Evolutionary conservation across 208 protist genomes (phyloP).

Genomic region (Entamoeba moshkovskii): DNA sequence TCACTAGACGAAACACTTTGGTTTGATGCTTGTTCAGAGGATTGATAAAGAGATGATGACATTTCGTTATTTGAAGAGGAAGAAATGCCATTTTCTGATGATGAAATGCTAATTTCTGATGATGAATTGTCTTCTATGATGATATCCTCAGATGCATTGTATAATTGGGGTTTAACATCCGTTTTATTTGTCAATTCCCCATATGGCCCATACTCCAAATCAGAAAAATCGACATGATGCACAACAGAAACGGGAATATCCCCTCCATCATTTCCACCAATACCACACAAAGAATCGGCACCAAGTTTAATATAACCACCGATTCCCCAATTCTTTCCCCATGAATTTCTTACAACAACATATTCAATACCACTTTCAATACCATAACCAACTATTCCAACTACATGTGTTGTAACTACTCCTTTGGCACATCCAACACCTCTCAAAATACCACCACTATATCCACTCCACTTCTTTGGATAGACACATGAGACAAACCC

Average conservation of each 20-base stretch:
- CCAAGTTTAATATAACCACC: neutral
- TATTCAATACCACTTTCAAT: neutral
- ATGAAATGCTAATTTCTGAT: no score
- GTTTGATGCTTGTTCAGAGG: no score
- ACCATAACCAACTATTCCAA: slow-evolving; percentile 28
- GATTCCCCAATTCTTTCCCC: neutral
- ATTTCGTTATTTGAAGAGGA: no score
- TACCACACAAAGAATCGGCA: neutral
- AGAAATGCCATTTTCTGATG: no score
- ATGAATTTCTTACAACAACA: slow-evolving; percentile 4
- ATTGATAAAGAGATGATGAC: no score
- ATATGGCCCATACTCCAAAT: neutral
- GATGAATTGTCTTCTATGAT: no score
- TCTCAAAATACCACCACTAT: neutral
- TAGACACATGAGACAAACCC: neutral
- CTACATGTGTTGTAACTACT: neutral
- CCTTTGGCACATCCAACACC: neutral
- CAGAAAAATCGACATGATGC: neutral
- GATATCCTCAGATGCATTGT: neutral
- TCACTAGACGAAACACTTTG: no score
- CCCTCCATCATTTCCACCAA: neutral
- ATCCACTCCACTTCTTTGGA: neutral
- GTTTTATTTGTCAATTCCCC: neutral
- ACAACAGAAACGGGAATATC: neutral
- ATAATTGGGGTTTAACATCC: neutral